These are phyloP conservation scores for Plasmodium inui DNA, from an alignment of 169 alveolate species.

Conservation along the genomic window DNA sequence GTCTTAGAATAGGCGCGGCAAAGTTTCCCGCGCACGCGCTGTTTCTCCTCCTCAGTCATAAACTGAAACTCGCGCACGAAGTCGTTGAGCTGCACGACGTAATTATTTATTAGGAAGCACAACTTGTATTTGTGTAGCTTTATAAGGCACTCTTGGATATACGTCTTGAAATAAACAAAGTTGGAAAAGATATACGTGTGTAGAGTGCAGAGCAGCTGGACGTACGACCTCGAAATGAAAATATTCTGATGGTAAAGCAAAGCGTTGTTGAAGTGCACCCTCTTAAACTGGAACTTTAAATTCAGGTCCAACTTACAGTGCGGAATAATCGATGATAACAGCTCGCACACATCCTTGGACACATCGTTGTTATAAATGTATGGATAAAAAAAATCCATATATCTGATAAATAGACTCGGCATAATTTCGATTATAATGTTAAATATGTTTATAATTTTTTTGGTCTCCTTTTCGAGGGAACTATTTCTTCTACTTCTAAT, in stretches of 20 bases:
- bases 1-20: neutral
- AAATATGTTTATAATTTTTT: conserved; percentile 62
- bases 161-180: conserved; percentile 35
- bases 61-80: conserved; percentile 40
- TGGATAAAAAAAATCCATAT: conserved; percentile 51
- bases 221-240: conserved; percentile 57
- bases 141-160: conserved; percentile 45
- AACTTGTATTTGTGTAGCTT: conserved; percentile 53
- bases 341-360: conserved; percentile 70
- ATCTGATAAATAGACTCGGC: conserved; percentile 50
- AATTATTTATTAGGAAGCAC: conserved; percentile 56
- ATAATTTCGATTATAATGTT: conserved; percentile 61
- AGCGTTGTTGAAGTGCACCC: conserved; percentile 29
- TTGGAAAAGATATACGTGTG: conserved; percentile 69
- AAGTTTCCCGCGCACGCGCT: neutral
- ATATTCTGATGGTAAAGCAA: conserved; percentile 42
- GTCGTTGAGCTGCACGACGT: conserved; percentile 29
- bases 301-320: conserved; percentile 46
- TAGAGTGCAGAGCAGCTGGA: conserved; percentile 56
- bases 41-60: conserved; percentile 10
- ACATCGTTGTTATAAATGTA: conserved; percentile 68
- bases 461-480: conserved; percentile 54
- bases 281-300: conserved; percentile 56
- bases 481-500: conserved; percentile 52
- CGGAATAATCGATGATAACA: conserved; percentile 59